Evolutionary conservation across 306 rosid species (phyloP).

Genomic region (Cucurbita argyrosperma): DNA sequence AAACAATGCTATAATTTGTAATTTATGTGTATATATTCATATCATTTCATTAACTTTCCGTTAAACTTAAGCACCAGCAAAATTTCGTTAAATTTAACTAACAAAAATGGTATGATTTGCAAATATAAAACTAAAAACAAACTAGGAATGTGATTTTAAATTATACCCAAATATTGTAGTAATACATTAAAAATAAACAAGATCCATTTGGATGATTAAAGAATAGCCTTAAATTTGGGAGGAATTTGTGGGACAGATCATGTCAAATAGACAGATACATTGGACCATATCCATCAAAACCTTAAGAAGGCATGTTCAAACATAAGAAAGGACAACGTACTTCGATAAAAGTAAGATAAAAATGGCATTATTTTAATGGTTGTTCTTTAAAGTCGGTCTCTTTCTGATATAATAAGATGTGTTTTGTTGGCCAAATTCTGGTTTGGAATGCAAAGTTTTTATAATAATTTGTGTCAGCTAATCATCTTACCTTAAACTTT

Average conservation of each 20-base stretch:
- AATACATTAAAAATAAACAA: background rate
- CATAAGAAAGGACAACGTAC: background rate
- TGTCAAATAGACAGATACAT: background rate
- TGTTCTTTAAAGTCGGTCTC: background rate
- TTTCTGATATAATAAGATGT: background rate
- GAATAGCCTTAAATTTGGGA: background rate
- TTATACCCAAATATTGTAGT: background rate
- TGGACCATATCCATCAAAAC: background rate
- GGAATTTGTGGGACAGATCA: background rate
- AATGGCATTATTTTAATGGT: background rate
- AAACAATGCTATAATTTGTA: background rate
- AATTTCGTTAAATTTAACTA: background rate
- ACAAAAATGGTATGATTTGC: background rate
- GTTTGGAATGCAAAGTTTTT: background rate
- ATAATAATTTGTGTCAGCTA: background rate
- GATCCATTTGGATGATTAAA: background rate
- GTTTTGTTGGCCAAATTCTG: background rate
- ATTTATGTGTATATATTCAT: background rate
- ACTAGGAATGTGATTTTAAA: background rate
- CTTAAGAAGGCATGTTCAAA: background rate
- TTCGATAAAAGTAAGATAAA: background rate
- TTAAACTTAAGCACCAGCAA: background rate
- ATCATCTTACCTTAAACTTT: background rate
- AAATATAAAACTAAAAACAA: background rate
- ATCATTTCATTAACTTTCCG: background rate